phyloP scores from a whole-genome alignment of 805 yeast genomes.

The Kazachstania viticola region DNA sequence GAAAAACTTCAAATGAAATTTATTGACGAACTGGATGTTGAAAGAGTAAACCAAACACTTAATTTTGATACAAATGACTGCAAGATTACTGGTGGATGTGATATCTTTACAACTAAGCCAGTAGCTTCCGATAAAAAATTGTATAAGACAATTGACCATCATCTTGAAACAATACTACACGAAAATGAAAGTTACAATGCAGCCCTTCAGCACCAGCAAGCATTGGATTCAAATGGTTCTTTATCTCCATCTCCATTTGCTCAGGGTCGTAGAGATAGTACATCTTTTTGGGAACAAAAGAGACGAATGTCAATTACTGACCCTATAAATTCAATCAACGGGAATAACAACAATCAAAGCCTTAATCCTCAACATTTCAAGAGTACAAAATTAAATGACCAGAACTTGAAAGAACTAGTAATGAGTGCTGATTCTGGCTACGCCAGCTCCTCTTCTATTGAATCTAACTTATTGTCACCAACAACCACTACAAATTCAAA shows the following conservation, averaged over 20 bases:
- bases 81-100: constrained; percentile 79
- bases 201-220: constrained; percentile 18
- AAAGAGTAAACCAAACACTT: constrained; percentile 75
- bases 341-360: constrained; percentile 3
- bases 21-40: constrained; percentile 89
- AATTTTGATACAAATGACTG: constrained; percentile 68
- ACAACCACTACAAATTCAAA: constrained; percentile 5
- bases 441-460: constrained; percentile 22
- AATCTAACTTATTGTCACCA: constrained; percentile 8
- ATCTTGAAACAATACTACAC: constrained; percentile 43
- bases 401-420: constrained; percentile 26
- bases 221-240: constrained; percentile 5
- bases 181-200: constrained; percentile 28
- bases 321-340: constrained; percentile 4
- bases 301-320: constrained; percentile 30
- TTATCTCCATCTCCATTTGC: constrained; percentile 6
- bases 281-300: constrained; percentile 31
- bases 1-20: no score
- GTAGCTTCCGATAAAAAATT: constrained; percentile 82
- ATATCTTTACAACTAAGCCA: constrained; percentile 87
- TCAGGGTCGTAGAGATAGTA: constrained; percentile 9
- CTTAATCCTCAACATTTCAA: constrained; percentile 4
- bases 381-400: constrained; percentile 25
- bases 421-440: constrained; percentile 17
- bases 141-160: constrained; percentile 77